Percentiles rank a stretch among this genome's conserved stretches.
Evolutionary conservation across 1,139 yeast genomes (phyloP).

Genomic region (Sugiyamaella neomexicana): DNA sequence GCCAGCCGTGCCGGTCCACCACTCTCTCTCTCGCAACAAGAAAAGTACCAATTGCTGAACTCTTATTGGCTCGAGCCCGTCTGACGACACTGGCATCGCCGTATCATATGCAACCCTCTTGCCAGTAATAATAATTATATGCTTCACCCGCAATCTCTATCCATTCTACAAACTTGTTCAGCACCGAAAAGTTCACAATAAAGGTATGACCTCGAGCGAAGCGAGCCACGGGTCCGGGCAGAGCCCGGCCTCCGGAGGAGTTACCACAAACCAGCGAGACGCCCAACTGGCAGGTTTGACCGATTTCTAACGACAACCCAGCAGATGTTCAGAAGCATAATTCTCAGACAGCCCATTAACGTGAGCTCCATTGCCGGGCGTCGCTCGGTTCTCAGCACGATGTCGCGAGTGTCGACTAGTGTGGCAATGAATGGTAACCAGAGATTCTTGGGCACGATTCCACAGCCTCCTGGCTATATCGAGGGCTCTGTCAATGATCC

Average conservation of each 20-base stretch:
- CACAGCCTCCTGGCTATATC: constrained; percentile 44
- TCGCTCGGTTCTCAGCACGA: constrained; percentile 9
- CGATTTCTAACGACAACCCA: background rate
- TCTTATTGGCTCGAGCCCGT: constrained; percentile 13
- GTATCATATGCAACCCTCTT: background rate
- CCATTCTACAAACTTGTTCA: too few relatives aligned
- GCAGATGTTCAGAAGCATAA: constrained; percentile 16
- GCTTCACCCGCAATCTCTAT: background rate
- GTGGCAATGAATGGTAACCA: background rate
- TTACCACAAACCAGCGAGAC: too few relatives aligned
- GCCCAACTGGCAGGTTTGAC: too few relatives aligned
- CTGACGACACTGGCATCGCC: background rate
- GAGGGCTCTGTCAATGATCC: constrained; percentile 82
- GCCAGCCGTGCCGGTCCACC: constrained; percentile 4
- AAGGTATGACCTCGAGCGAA: background rate
- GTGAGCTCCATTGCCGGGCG: constrained; percentile 6
- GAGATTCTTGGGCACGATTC: constrained; percentile 41
- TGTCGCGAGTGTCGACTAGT: background rate
- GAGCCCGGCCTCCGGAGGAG: background rate
- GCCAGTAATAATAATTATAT: background rate
- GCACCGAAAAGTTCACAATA: background rate
- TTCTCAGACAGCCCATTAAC: constrained; percentile 14
- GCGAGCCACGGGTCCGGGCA: background rate
- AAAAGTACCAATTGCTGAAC: constrained; percentile 10
- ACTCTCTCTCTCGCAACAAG: background rate